phyloP scores from a whole-genome alignment of 148 eudicot genomes.

The Rhododendron simsii region DNA sequence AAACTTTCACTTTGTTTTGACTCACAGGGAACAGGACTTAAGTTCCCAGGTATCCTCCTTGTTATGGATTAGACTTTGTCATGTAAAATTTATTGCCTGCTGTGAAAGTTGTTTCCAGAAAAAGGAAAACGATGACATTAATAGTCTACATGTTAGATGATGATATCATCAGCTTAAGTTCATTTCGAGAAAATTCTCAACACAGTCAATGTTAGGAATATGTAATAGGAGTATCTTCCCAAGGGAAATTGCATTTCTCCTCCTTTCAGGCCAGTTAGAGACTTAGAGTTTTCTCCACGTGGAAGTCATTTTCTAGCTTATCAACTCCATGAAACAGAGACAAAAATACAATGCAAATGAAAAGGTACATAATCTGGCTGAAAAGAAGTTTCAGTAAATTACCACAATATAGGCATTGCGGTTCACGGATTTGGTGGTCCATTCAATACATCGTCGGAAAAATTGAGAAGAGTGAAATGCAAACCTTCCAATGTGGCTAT shows the following conservation, averaged over 20 bases:
- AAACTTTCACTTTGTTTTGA: neutral
- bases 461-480: conserved; percentile 52
- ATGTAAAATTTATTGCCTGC: neutral
- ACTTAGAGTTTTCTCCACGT: neutral
- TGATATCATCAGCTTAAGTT: neutral
- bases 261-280: neutral
- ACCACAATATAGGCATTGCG: conserved; percentile 97
- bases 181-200: neutral
- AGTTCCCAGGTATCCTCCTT: neutral
- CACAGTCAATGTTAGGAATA: neutral
- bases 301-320: neutral
- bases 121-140: neutral
- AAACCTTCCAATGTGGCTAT: conserved; percentile 56
- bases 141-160: neutral
- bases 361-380: neutral
- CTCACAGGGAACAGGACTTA: neutral
- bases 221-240: neutral
- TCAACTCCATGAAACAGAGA: neutral
- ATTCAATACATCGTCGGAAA: conserved; percentile 60
- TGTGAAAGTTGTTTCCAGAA: neutral
- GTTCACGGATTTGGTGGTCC: conserved; percentile 88
- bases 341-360: neutral
- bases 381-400: conserved; percentile 11
- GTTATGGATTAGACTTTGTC: neutral
- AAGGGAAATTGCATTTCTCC: neutral